A percentile compares a stretch with the other conserved stretches of the same genome.
Conservation (phyloP, 768 basidiomycete genomes). For the Albatrellus ellisii region DNA sequence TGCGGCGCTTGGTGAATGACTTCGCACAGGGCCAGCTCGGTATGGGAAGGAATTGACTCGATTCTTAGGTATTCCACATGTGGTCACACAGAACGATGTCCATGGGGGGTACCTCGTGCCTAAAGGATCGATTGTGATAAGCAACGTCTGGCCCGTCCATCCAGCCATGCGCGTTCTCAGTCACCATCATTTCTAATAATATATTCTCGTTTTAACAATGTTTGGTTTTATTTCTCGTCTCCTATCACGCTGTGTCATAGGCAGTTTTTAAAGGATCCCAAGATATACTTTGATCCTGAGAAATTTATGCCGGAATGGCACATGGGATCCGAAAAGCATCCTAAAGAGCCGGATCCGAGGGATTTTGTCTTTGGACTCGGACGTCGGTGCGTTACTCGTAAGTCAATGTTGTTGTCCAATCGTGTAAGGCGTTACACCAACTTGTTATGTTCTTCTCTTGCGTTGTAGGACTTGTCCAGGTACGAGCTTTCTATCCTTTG, state of each 20-base stretch:
- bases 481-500: no score
- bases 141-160: constrained; percentile 10
- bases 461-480: no score
- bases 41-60: no score
- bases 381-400: neutral
- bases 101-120: constrained; percentile 13
- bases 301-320: neutral
- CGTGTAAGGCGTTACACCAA: no score
- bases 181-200: no score
- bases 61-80: constrained; percentile 6
- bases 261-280: constrained; percentile 22
- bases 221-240: no score
- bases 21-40: no score
- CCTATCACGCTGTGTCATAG: no score
- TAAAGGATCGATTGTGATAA: constrained; percentile 9
- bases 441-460: no score
- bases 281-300: constrained; percentile 21
- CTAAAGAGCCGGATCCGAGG: neutral
- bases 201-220: no score
- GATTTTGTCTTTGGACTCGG: neutral
- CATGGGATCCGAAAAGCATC: neutral
- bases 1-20: constrained; percentile 3
- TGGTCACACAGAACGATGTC: constrained; percentile 3
- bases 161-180: no score
- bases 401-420: no score